phyloP scores from a whole-genome alignment of 1,284 basidiomycete species.

The Hymenochaete sp. region DNA sequence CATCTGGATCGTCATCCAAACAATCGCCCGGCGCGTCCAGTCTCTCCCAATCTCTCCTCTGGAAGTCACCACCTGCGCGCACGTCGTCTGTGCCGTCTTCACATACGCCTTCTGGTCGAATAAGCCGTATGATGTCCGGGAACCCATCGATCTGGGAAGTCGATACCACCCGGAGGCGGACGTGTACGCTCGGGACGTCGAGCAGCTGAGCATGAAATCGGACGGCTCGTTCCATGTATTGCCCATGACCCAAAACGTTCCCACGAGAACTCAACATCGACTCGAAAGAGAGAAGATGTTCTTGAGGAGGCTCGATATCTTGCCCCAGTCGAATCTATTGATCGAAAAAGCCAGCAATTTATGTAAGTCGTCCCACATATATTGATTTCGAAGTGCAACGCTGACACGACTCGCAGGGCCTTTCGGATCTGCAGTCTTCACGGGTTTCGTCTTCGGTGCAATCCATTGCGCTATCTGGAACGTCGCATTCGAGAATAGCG shows the following conservation, averaged over 20 bases:
- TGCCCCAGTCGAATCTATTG: neutral
- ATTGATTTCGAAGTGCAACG: neutral
- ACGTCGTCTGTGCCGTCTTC: neutral
- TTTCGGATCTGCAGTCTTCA: neutral
- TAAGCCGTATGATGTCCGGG: neutral
- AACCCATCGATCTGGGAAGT: neutral
- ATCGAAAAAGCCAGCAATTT: neutral
- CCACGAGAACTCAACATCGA: neutral
- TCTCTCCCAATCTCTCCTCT: conserved; percentile 13
- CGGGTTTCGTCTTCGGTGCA: neutral
- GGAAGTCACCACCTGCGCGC: conserved; percentile 15
- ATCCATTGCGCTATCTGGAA: neutral
- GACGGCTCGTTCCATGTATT: neutral
- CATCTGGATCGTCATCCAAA: neutral
- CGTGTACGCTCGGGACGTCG: neutral
- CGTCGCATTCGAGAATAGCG: neutral
- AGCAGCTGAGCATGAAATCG: neutral
- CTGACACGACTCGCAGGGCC: neutral
- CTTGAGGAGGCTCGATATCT: neutral
- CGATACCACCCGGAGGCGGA: neutral
- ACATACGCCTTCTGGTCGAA: neutral
- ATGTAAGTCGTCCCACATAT: too few relatives aligned
- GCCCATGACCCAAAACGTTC: neutral
- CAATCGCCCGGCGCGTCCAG: neutral
- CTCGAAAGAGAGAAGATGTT: neutral